These are phyloP conservation scores for Hanseniaspora pseudoguilliermondii DNA, from an alignment of 805 yeast species.

Conservation along the genomic window DNA sequence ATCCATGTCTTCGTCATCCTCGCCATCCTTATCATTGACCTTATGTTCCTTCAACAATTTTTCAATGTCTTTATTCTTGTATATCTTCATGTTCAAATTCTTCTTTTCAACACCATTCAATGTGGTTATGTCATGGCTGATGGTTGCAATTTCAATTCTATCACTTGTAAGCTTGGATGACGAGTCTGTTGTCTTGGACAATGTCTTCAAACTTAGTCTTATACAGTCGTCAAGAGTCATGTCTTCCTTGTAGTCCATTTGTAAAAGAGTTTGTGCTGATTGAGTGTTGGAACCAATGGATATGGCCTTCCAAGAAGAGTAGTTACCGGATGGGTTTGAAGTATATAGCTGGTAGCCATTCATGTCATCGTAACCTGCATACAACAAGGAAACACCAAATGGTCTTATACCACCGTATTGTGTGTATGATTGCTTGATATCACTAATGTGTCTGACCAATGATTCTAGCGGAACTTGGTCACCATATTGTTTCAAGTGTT, in stretches of 20 bases:
- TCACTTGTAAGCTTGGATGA: constrained; percentile 66
- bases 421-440: constrained; percentile 93
- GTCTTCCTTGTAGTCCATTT: constrained; percentile 87
- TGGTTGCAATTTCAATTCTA: constrained; percentile 85
- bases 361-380: constrained; percentile 88
- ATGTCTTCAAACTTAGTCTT: constrained; percentile 77
- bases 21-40: constrained; percentile 45
- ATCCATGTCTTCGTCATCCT: constrained; percentile 21
- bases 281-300: constrained; percentile 92
- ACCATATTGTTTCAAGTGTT: constrained; percentile 70
- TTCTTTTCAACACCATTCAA: constrained; percentile 27
- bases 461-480: constrained; percentile 91
- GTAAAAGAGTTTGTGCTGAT: constrained; percentile 88
- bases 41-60: constrained; percentile 59
- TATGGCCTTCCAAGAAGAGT: constrained; percentile 97
- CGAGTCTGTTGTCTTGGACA: constrained; percentile 87
- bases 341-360: constrained; percentile 86
- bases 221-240: constrained; percentile 61
- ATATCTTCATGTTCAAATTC: constrained; percentile 53
- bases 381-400: constrained; percentile 90
- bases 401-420: constrained; percentile 99
- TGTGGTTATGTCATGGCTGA: constrained; percentile 29
- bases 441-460: constrained; percentile 78
- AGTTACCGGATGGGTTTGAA: constrained; percentile 94
- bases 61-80: constrained; percentile 70